Conservation (phyloP, 805 yeast species). For the Ogataea polymorpha region DNA sequence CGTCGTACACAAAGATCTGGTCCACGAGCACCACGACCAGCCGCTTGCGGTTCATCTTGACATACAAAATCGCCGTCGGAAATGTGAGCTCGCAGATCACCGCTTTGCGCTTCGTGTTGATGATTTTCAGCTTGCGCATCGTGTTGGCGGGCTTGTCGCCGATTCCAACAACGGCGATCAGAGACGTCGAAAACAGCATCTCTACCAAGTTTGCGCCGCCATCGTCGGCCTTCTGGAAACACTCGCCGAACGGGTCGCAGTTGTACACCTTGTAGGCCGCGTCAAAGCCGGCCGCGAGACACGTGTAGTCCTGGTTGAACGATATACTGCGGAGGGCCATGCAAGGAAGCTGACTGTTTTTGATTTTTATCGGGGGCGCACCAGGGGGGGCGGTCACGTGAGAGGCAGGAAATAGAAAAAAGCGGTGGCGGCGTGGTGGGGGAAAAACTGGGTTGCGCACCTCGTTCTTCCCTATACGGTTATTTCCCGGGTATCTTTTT, state of each 20-base stretch:
- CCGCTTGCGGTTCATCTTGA: slow-evolving; percentile 78
- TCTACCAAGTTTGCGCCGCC: slow-evolving; percentile 72
- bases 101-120: slow-evolving; percentile 75
- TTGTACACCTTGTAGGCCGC: slow-evolving; percentile 71
- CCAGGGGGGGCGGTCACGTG: background rate
- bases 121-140: slow-evolving; percentile 77
- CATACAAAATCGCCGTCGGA: slow-evolving; percentile 68
- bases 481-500: too few species aligned
- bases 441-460: too few species aligned
- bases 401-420: too few species aligned
- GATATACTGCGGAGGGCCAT: slow-evolving; percentile 13
- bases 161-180: slow-evolving; percentile 78
- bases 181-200: slow-evolving; percentile 86
- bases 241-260: slow-evolving; percentile 83
- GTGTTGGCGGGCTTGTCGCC: slow-evolving; percentile 68
- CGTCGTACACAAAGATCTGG: slow-evolving; percentile 85
- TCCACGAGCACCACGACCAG: slow-evolving; percentile 74
- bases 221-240: slow-evolving; percentile 45
- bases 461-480: too few species aligned
- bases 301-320: slow-evolving; percentile 87
- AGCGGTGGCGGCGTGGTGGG: too few species aligned
- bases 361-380: too few species aligned
- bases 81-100: slow-evolving; percentile 86
- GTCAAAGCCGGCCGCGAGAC: slow-evolving; percentile 72
- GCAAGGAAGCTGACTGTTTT: background rate